Percentiles rank a stretch among this genome's conserved stretches.
These are phyloP conservation scores for Aspergillus olivimuriae DNA, from an alignment of 495 filamentous ascomycete species.

Conservation along the genomic window DNA sequence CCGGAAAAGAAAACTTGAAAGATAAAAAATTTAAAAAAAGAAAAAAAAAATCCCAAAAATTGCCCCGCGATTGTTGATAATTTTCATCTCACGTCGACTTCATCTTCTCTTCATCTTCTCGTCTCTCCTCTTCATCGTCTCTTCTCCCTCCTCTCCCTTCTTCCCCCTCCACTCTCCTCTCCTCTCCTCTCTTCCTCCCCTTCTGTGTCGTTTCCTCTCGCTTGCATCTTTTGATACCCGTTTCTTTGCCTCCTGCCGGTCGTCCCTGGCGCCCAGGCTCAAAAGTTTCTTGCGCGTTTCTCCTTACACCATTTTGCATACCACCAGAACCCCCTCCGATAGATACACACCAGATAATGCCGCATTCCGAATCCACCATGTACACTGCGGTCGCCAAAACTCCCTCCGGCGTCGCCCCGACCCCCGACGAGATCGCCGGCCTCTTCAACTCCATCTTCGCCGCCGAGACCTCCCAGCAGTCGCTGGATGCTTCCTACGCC, in stretches of 20 bases:
- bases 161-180: constrained; percentile 3
- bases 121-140: constrained; percentile 7
- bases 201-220: too few relatives aligned
- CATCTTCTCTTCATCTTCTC: constrained; percentile 12
- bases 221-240: too few relatives aligned
- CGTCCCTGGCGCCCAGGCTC: too few relatives aligned
- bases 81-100: constrained; percentile 3
- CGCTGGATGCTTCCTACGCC: constrained; percentile 79
- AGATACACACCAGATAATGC: constrained; percentile 62
- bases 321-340: too few relatives aligned
- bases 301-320: not conserved
- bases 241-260: not conserved
- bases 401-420: constrained; percentile 51
- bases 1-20: too few relatives aligned
- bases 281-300: not conserved
- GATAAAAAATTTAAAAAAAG: constrained; percentile 6
- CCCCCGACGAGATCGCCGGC: constrained; percentile 63
- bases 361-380: constrained; percentile 57
- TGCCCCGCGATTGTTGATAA: constrained; percentile 12
- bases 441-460: constrained; percentile 71
- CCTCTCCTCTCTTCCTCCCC: constrained; percentile 2
- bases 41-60: not conserved
- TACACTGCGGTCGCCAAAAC: constrained; percentile 54
- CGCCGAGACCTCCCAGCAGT: constrained; percentile 75
- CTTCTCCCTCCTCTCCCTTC: constrained; percentile 2